These are phyloP conservation scores for Penicillium fuscoglaucum DNA, from an alignment of 2,329 filamentous ascomycete genomes.

Conservation along the genomic window DNA sequence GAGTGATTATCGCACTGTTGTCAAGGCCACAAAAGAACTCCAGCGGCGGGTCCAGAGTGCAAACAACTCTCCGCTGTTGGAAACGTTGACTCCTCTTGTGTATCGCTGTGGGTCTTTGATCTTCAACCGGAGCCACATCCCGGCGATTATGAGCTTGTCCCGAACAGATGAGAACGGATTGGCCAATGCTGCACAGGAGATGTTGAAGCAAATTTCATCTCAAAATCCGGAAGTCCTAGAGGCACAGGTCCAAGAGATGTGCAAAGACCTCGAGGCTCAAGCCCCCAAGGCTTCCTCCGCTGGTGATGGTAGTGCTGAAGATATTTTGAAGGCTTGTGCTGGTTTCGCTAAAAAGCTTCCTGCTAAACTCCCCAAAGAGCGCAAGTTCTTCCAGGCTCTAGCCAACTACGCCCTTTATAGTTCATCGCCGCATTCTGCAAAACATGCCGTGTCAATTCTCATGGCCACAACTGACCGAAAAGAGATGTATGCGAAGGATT, in stretches of 20 bases:
- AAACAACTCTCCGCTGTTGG: constrained; percentile 63
- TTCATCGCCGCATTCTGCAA: constrained; percentile 76
- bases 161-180: constrained; percentile 79
- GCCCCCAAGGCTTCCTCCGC: constrained; percentile 67
- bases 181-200: constrained; percentile 76
- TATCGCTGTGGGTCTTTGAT: constrained; percentile 82
- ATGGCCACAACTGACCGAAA: constrained; percentile 75
- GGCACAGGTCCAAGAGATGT: constrained; percentile 86
- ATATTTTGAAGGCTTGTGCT: constrained; percentile 90
- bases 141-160: constrained; percentile 83
- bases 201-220: constrained; percentile 88
- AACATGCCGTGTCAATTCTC: constrained; percentile 90
- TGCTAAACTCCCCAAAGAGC: constrained; percentile 76
- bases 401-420: constrained; percentile 81
- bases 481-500: constrained; percentile 80
- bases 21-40: constrained; percentile 86
- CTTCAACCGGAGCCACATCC: constrained; percentile 92
- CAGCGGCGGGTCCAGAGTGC: constrained; percentile 74
- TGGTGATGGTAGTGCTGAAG: constrained; percentile 75
- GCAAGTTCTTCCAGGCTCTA: constrained; percentile 77
- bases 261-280: constrained; percentile 78
- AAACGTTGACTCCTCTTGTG: constrained; percentile 77
- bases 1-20: constrained; percentile 88
- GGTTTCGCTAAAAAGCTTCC: constrained; percentile 87
- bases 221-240: constrained; percentile 88